These are phyloP conservation scores for Tilletia caries DNA, from an alignment of 1,284 basidiomycete species.

Conservation along the genomic window DNA sequence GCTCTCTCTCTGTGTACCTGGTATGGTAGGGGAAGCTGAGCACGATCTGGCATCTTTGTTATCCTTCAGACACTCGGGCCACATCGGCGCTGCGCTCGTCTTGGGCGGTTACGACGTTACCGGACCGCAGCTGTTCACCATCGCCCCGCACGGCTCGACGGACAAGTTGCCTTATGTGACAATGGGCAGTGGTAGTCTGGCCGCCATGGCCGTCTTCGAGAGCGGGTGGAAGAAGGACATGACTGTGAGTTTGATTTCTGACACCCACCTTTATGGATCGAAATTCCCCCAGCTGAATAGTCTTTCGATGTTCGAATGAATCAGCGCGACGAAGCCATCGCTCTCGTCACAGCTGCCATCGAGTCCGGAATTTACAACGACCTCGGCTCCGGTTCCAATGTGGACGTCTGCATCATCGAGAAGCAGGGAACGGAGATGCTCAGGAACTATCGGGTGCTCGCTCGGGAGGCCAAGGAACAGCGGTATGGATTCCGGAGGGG, in stretches of 20 bases:
- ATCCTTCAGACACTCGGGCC: constrained; percentile 78
- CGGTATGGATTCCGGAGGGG: constrained; percentile 62
- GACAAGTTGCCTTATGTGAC: constrained; percentile 99
- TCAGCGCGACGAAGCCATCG: constrained; percentile 76
- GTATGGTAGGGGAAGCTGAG: too few relatives aligned
- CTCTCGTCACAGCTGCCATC: constrained; percentile 80
- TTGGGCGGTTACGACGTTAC: constrained; percentile 92
- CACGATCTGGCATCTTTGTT: too few relatives aligned
- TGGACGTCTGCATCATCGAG: constrained; percentile 88
- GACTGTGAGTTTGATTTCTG: constrained; percentile 54
- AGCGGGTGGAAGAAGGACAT: constrained; percentile 78
- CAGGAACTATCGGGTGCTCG: constrained; percentile 50
- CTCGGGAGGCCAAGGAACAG: constrained; percentile 48
- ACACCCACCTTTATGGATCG: constrained; percentile 13
- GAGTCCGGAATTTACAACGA: constrained; percentile 98
- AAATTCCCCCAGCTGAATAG: not conserved
- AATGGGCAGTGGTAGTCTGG: constrained; percentile 93
- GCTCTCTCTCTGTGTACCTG: too few relatives aligned
- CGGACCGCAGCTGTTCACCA: constrained; percentile 91
- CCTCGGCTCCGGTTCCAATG: constrained; percentile 92
- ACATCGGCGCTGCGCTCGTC: constrained; percentile 91
- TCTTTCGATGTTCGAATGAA: not conserved
- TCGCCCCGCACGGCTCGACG: constrained; percentile 93
- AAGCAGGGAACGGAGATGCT: constrained; percentile 46
- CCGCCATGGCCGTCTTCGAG: constrained; percentile 98